These are phyloP conservation scores for Isoetes taiwanensis DNA, from an alignment of 75 land plant species.

Conservation along the genomic window DNA sequence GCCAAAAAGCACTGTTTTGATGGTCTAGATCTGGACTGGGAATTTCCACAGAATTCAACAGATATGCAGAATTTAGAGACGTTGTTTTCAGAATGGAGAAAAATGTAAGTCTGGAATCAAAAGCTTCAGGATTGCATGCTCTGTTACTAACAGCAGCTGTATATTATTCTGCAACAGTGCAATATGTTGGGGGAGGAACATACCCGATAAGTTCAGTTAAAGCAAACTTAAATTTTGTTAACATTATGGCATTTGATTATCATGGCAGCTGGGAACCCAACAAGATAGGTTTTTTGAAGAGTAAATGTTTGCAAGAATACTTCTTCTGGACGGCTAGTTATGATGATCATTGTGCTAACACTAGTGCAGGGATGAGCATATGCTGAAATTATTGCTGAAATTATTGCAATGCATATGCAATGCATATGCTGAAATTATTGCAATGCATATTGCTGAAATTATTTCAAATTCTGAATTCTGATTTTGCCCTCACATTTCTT, in stretches of 20 bases:
- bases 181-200: conserved; percentile 6
- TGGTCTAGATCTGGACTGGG: conserved; percentile 4
- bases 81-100: background rate
- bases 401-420: too few relatives aligned
- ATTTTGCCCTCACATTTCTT: too few relatives aligned
- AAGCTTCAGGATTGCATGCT: background rate
- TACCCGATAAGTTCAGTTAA: background rate
- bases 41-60: background rate
- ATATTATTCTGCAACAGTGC: conserved; percentile 1
- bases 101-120: background rate
- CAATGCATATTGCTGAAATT: too few relatives aligned
- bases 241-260: conserved; percentile 1
- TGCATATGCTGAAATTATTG: too few relatives aligned
- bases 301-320: background rate
- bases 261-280: conserved; percentile 8
- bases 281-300: background rate
- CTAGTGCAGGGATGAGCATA: too few relatives aligned
- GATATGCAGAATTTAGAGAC: background rate
- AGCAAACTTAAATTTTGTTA: background rate
- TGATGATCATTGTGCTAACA: too few relatives aligned
- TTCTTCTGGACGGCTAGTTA: conserved; percentile 7
- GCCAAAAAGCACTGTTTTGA: background rate
- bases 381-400: too few relatives aligned
- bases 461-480: too few relatives aligned
- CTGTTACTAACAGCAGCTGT: conserved; percentile 1